Evolutionary conservation across 2,329 filamentous ascomycete species (phyloP).

Genomic region (Cercospora sojina): DNA sequence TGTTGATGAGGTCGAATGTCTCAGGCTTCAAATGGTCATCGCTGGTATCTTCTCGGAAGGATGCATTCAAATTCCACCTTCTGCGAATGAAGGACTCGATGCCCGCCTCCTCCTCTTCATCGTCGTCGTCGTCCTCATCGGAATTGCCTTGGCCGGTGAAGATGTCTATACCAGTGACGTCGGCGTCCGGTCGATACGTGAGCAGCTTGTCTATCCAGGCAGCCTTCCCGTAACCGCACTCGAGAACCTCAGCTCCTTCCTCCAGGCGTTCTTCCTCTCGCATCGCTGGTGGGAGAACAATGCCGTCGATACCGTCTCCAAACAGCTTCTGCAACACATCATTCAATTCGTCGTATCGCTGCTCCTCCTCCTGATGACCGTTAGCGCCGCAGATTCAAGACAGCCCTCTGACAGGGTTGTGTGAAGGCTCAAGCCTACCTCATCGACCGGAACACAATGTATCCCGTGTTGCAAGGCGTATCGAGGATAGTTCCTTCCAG

Average conservation of each 20-base stretch:
- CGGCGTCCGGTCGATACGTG: slow-evolving; percentile 34
- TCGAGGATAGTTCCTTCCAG: slow-evolving; percentile 29
- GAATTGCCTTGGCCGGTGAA: slow-evolving; percentile 31
- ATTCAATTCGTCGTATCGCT: slow-evolving; percentile 33
- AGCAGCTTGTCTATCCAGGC: slow-evolving; percentile 38
- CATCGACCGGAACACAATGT: slow-evolving; percentile 38
- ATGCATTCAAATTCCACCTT: slow-evolving; percentile 39
- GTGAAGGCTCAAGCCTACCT: slow-evolving; percentile 28
- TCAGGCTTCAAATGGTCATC: slow-evolving; percentile 36
- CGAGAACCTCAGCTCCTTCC: slow-evolving; percentile 33
- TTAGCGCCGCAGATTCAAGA: slow-evolving; percentile 19
- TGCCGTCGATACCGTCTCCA: slow-evolving; percentile 15
- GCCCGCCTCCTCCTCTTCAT: slow-evolving; percentile 25
- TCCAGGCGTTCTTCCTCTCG: slow-evolving; percentile 26
- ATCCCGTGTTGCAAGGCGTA: slow-evolving; percentile 32
- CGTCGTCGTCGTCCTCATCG: slow-evolving; percentile 29
- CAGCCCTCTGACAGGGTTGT: background rate
- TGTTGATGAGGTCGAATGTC: slow-evolving; percentile 81
- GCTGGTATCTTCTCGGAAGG: slow-evolving; percentile 30
- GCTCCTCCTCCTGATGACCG: slow-evolving; percentile 31
- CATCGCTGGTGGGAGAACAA: slow-evolving; percentile 23
- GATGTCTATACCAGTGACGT: slow-evolving; percentile 35
- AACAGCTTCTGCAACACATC: slow-evolving; percentile 32
- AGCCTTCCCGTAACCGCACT: slow-evolving; percentile 38
- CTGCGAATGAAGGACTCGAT: slow-evolving; percentile 32